Evolutionary conservation across 176 grass and related monocot genomes (phyloP).

Genomic region (Ananas comosus): DNA sequence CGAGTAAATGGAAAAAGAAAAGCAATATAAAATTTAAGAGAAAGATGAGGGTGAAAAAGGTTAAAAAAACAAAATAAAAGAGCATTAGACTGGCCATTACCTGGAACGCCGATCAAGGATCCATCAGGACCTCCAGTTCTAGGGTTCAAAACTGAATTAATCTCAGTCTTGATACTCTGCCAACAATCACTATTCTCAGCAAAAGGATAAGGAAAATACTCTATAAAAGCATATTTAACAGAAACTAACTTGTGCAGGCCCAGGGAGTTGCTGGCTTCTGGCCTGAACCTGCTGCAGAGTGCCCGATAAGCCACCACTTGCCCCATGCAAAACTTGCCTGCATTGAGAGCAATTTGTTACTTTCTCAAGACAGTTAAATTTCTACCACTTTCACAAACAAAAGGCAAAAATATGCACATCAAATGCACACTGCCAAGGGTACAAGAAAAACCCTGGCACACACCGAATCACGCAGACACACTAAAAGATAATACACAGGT

Average conservation of each 20-base stretch:
- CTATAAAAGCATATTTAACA: neutral
- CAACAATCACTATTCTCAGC: slow-evolving; percentile 27
- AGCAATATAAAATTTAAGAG: neutral
- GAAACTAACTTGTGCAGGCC: slow-evolving; percentile 53
- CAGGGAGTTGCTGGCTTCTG: slow-evolving; percentile 79
- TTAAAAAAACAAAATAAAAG: slow-evolving; percentile 8
- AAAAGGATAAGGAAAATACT: neutral
- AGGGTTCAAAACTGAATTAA: slow-evolving; percentile 76
- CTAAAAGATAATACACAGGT: neutral
- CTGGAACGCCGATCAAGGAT: slow-evolving; percentile 80
- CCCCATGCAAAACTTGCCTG: slow-evolving; percentile 91
- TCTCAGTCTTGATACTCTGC: slow-evolving; percentile 89
- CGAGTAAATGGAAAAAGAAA: neutral
- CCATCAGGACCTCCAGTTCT: slow-evolving; percentile 70
- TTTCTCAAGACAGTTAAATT: neutral
- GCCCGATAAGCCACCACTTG: slow-evolving; percentile 67
- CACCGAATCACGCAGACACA: too few relatives aligned
- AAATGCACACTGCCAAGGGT: neutral
- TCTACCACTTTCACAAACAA: neutral
- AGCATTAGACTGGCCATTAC: slow-evolving; percentile 27
- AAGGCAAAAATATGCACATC: neutral
- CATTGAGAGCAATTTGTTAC: slow-evolving; percentile 2
- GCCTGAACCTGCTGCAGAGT: slow-evolving; percentile 78
- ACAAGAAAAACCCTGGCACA: neutral
- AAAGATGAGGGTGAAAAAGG: neutral